Evolutionary conservation across 2,329 filamentous ascomycete species (phyloP), one percentile per base, ranked within the genome.

Genomic region (Penicillium griseofulvum): DNA sequence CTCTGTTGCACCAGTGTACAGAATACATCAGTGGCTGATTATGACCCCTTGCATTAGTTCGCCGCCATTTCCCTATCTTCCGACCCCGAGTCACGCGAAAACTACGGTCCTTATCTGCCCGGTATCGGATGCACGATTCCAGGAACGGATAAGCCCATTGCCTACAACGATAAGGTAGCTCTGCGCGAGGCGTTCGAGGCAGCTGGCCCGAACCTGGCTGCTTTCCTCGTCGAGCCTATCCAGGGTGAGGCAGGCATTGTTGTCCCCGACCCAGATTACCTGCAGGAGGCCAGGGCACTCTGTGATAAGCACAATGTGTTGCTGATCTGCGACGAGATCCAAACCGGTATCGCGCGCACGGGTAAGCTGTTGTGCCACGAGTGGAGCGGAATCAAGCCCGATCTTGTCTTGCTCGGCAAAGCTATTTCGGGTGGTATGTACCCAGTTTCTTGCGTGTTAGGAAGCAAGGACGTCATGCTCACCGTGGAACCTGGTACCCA

Each of bases 381-480:
- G 77, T 97, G 94, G 92, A 87, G 90, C 54, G 89, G 87, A 65
- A 91, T 99, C 80, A 95, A 93, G 80, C 94, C 93, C 37, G 94
- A 99, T 72, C 83, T 99, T 69, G 88, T 99, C 24, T 87, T 96
- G 45, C 86, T 99, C 33, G 94, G 94, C 70, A 99, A 99, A 80
- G 94, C 94, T 65, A 96, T 99, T 72, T 96, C 91, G 33, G 94
- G 94, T 61, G 94, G 94, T 74, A 94, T 97, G 88, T 99, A 99
- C 78, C 94, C 94, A n/a, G 94, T 99, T 55, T 96, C 91, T 58
- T 91, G 88, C 67, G 92, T 99, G 46, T 82, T 99, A 49, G 88
- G 89, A 59, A 87, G 87, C 67, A 91, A 88, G 77, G 92, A 97
- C 54, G 82, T 97, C 61, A 97, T 99, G 92, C 83, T 97, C 63